Conservation (phyloP, 257 asterid genomes). For the Cordia subcordata region DNA sequence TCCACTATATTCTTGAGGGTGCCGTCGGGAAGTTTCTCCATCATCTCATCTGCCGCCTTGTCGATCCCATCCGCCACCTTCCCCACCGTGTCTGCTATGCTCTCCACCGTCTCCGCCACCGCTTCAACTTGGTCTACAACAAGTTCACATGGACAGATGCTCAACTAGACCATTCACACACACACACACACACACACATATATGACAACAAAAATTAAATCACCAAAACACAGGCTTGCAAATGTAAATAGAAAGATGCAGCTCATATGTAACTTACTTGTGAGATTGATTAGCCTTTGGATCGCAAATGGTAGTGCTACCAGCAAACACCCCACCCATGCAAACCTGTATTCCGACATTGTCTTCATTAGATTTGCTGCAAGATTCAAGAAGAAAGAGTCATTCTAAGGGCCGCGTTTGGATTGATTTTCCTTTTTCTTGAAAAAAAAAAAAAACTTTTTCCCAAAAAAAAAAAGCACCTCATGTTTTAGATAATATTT, state of each 20-base stretch:
- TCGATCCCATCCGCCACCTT: conserved; percentile 19
- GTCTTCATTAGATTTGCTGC: not conserved
- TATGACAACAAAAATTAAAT: too few relatives aligned
- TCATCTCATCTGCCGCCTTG: conserved; percentile 19
- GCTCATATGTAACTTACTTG: not conserved
- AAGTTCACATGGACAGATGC: not conserved
- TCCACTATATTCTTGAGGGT: conserved; percentile 20
- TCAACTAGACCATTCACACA: not conserved
- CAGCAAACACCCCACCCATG: not conserved
- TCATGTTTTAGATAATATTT: too few relatives aligned
- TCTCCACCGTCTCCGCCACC: conserved; percentile 9
- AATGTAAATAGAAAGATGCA: too few relatives aligned
- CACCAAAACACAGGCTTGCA: too few relatives aligned
- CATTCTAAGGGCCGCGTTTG: not conserved
- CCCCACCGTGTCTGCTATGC: conserved; percentile 13
- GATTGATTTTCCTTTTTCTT: not conserved
- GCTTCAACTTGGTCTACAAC: conserved; percentile 7
- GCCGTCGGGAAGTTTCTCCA: conserved; percentile 31
- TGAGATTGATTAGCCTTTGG: not conserved
- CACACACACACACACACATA: too few relatives aligned
- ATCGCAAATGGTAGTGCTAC: not conserved
- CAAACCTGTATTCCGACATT: not conserved
- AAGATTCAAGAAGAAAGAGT: too few relatives aligned
- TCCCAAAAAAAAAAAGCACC: not conserved
- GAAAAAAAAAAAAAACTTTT: not conserved